Evolutionary conservation across 768 basidiomycete species (phyloP).

Genomic region (Mycena rosella): DNA sequence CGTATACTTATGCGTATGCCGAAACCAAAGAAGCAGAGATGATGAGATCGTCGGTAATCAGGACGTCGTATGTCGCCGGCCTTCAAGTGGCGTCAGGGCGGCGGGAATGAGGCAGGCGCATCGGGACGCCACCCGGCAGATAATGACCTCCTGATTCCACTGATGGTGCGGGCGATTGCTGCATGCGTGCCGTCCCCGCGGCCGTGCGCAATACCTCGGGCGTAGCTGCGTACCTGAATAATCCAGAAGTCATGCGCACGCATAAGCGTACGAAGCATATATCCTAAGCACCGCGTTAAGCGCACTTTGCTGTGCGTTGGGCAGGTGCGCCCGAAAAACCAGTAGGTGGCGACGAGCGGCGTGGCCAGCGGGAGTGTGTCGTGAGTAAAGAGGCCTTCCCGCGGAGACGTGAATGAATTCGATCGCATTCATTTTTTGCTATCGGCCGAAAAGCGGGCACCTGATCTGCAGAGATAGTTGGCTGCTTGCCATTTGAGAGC

Average conservation of each 20-base stretch:
- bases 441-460: constrained; percentile 13
- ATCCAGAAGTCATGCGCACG: constrained; percentile 11
- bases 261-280: constrained; percentile 5
- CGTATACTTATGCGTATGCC: not conserved
- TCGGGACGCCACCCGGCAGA: not conserved
- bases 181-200: not conserved
- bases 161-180: not conserved
- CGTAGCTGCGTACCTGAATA: not conserved
- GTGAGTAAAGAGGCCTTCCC: constrained; percentile 13
- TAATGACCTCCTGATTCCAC: not conserved
- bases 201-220: constrained; percentile 12
- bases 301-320: constrained; percentile 4
- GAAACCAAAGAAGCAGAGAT: not conserved
- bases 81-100: constrained; percentile 7
- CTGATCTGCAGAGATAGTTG: not conserved
- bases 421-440: constrained; percentile 3
- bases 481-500: not conserved
- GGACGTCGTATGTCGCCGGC: constrained; percentile 1
- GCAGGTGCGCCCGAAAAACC: not conserved
- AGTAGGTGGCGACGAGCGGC: constrained; percentile 7
- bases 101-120: not conserved
- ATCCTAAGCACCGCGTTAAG: constrained; percentile 21
- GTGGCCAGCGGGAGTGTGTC: constrained; percentile 14
- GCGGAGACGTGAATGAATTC: constrained; percentile 3
- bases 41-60: not conserved